Percentiles rank a stretch among this genome's conserved stretches.
phyloP scores from a whole-genome alignment of 2,329 filamentous ascomycete genomes.

The Aspergillus fischeri region DNA sequence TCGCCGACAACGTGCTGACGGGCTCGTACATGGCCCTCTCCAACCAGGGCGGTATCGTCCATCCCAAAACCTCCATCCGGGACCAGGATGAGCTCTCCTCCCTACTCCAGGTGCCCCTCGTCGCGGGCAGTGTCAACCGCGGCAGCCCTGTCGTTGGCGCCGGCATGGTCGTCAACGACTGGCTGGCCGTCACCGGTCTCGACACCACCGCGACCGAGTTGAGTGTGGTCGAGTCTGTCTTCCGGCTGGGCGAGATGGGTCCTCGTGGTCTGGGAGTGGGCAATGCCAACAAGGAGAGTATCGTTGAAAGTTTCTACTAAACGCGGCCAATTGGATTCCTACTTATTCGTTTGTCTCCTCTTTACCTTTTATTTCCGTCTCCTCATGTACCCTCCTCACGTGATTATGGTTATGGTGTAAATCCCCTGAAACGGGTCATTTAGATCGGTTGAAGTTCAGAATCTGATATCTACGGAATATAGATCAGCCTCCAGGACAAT shows the following conservation, averaged over 20 bases:
- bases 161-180: slow-evolving; percentile 96
- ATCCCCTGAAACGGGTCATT: not conserved
- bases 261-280: slow-evolving; percentile 56
- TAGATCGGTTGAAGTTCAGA: not conserved
- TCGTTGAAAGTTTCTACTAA: slow-evolving; percentile 99
- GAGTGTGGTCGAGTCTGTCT: slow-evolving; percentile 93
- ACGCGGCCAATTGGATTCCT: slow-evolving; percentile 4
- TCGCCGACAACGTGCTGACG: slow-evolving; percentile 94
- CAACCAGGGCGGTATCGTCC: slow-evolving; percentile 94
- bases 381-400: not conserved
- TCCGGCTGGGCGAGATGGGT: slow-evolving; percentile 81
- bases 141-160: slow-evolving; percentile 93
- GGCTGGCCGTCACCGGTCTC: slow-evolving; percentile 88
- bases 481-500: not conserved
- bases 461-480: not conserved
- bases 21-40: slow-evolving; percentile 95
- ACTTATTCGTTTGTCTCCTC: not conserved
- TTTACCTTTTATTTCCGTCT: slow-evolving; percentile 1
- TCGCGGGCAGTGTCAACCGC: slow-evolving; percentile 89
- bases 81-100: slow-evolving; percentile 96
- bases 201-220: slow-evolving; percentile 97
- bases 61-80: slow-evolving; percentile 94
- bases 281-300: slow-evolving; percentile 78
- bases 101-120: slow-evolving; percentile 89
- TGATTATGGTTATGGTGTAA: not conserved